Conservation (phyloP, 805 yeast genomes). For the Wickerhamiella siamensis region DNA sequence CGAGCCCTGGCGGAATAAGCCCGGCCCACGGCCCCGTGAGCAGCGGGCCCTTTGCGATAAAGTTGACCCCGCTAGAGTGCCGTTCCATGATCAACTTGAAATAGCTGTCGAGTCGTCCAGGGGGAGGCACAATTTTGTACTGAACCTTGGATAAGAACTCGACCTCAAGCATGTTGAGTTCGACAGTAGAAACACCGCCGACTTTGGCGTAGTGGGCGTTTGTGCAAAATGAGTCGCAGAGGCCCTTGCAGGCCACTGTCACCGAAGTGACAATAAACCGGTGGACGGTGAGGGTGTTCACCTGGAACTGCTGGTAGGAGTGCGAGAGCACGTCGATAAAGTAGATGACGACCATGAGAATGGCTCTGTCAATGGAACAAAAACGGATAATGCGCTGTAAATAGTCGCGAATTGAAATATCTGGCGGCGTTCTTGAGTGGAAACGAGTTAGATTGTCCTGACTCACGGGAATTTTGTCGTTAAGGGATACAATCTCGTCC, state of each 20-base stretch:
- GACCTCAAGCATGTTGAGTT: conserved; percentile 74
- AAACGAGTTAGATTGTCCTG: conserved; percentile 55
- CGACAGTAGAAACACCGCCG: conserved; percentile 52
- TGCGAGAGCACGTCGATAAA: conserved; percentile 75
- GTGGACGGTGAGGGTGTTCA: conserved; percentile 87
- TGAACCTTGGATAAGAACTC: conserved; percentile 72
- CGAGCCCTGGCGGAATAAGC: neutral
- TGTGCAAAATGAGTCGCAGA: conserved; percentile 79
- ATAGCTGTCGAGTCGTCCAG: conserved; percentile 22
- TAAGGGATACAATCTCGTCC: conserved; percentile 53
- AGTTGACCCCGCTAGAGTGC: conserved; percentile 2
- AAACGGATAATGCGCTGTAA: conserved; percentile 63
- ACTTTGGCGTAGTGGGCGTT: conserved; percentile 90
- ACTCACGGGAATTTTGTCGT: conserved; percentile 39
- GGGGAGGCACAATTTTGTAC: conserved; percentile 55
- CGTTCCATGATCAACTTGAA: conserved; percentile 24
- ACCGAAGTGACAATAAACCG: conserved; percentile 82
- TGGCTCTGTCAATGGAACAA: conserved; percentile 73
- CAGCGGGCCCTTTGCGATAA: neutral
- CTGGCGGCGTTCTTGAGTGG: conserved; percentile 88
- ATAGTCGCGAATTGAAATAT: conserved; percentile 66
- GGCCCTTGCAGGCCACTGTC: conserved; percentile 62
- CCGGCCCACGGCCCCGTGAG: neutral
- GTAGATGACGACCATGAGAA: conserved; percentile 68
- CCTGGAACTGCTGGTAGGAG: conserved; percentile 62